Percentiles rank a stretch among this genome's conserved stretches.
These are phyloP conservation scores for Irpex lacteus DNA, from an alignment of 1,284 basidiomycete species.

Conservation along the genomic window DNA sequence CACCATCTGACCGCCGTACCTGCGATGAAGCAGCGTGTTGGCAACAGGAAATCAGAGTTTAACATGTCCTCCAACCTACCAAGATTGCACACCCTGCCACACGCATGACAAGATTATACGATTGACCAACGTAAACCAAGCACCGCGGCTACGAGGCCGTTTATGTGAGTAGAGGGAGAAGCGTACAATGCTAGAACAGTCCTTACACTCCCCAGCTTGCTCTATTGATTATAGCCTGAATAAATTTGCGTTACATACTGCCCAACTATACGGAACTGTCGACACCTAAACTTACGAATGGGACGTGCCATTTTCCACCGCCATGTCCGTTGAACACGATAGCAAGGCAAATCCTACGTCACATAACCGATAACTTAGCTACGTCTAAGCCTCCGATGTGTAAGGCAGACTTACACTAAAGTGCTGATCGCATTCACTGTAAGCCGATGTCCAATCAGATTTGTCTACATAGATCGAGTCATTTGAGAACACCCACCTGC, in stretches of 20 bases:
- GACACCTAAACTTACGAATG: constrained; percentile 23
- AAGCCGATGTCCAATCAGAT: background rate
- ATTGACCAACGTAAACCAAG: constrained; percentile 27
- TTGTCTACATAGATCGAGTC: too few species aligned
- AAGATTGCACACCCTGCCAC: constrained; percentile 28
- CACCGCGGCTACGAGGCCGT: constrained; percentile 20
- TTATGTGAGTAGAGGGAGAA: background rate
- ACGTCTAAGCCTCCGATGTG: background rate
- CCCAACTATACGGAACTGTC: background rate
- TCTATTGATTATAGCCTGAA: constrained; percentile 27
- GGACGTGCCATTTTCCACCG: constrained; percentile 32
- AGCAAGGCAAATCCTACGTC: constrained; percentile 23
- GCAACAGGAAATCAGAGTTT: background rate
- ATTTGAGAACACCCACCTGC: constrained; percentile 16
- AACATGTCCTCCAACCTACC: background rate
- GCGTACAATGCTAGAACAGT: background rate
- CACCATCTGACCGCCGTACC: constrained; percentile 33
- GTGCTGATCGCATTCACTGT: constrained; percentile 18
- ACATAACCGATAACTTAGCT: too few species aligned
- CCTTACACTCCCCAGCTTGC: constrained; percentile 30
- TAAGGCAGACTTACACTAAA: constrained; percentile 7
- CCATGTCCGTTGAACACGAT: constrained; percentile 27
- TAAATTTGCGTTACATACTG: background rate
- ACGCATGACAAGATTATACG: constrained; percentile 31
- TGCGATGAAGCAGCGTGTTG: constrained; percentile 1